phyloP scores from a whole-genome alignment of 2,329 filamentous ascomycete genomes.

The Metarhizium brunneum region DNA sequence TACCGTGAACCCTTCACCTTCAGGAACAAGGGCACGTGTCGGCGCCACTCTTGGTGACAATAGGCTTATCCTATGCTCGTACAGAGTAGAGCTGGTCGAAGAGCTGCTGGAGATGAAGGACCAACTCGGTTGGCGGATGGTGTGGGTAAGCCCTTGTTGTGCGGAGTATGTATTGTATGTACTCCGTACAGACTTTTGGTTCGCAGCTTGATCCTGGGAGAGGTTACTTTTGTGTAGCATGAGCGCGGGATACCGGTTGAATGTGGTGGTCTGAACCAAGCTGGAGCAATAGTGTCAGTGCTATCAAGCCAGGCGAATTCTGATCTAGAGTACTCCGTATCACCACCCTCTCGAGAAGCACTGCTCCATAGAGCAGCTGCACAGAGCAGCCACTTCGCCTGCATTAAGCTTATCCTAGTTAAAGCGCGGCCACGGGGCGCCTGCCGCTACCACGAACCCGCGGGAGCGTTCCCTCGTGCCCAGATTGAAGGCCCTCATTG shows the following conservation, averaged over 20 bases:
- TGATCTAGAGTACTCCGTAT: not conserved
- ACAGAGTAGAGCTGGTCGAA: not conserved
- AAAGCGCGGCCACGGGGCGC: not conserved
- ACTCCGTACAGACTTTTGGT: not conserved
- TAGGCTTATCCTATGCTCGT: not conserved
- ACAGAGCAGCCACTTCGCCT: too few species aligned
- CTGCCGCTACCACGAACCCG: not conserved
- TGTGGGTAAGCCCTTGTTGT: not conserved
- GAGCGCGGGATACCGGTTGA: not conserved
- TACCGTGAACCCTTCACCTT: slow-evolving; percentile 2
- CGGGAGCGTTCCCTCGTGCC: slow-evolving; percentile 1
- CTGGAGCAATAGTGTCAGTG: too few species aligned
- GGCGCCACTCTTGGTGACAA: not conserved
- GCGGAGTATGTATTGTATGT: too few species aligned
- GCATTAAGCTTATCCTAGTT: too few species aligned
- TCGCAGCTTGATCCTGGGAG: not conserved
- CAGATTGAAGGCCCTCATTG: slow-evolving; percentile 1
- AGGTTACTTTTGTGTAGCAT: not conserved
- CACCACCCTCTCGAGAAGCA: too few species aligned
- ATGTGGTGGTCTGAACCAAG: not conserved
- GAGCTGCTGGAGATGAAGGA: not conserved
- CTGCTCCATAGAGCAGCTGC: too few species aligned
- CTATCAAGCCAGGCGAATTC: not conserved
- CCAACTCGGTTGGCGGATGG: not conserved
- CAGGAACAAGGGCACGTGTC: slow-evolving; percentile 5